Evolutionary conservation across 768 basidiomycete genomes (phyloP).

Genomic region (Tulasnella sp.): DNA sequence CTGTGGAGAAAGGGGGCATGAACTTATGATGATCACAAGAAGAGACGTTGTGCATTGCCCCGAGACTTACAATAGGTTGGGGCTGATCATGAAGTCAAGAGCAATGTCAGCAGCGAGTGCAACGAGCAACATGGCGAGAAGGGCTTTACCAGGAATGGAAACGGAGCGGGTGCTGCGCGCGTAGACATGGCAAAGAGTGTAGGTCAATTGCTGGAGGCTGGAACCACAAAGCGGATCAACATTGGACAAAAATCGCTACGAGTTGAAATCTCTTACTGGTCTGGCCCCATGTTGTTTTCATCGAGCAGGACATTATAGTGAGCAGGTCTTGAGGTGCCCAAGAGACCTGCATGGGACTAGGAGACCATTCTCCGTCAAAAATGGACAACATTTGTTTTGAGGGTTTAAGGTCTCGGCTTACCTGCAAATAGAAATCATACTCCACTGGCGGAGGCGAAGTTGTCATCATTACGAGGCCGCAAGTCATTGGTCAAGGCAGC

Average conservation of each 20-base stretch:
- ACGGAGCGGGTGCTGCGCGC: constrained; percentile 71
- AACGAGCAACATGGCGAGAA: background rate
- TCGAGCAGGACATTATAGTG: constrained; percentile 40
- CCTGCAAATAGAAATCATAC: constrained; percentile 16
- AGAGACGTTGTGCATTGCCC: too few species aligned
- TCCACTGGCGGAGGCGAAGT: background rate
- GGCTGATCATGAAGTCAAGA: constrained; percentile 20
- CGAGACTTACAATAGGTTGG: constrained; percentile 31
- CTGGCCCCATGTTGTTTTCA: constrained; percentile 48
- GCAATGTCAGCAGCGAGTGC: background rate
- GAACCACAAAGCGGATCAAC: background rate
- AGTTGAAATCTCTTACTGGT: constrained; percentile 26
- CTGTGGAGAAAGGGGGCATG: background rate
- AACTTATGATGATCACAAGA: too few species aligned
- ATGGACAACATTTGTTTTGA: too few species aligned
- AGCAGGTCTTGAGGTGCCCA: constrained; percentile 62
- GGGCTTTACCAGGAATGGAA: constrained; percentile 50
- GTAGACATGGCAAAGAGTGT: constrained; percentile 71
- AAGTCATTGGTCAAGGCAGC: too few species aligned
- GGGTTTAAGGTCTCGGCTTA: too few species aligned
- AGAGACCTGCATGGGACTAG: constrained; percentile 27
- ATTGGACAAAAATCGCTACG: background rate
- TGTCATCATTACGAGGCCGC: too few species aligned
- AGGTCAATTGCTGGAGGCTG: constrained; percentile 57
- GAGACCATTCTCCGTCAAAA: too few species aligned